Evolutionary conservation across 208 protist species (phyloP), one percentile per base, ranked within the genome.

Genomic region (Leishmania tarentolae): DNA sequence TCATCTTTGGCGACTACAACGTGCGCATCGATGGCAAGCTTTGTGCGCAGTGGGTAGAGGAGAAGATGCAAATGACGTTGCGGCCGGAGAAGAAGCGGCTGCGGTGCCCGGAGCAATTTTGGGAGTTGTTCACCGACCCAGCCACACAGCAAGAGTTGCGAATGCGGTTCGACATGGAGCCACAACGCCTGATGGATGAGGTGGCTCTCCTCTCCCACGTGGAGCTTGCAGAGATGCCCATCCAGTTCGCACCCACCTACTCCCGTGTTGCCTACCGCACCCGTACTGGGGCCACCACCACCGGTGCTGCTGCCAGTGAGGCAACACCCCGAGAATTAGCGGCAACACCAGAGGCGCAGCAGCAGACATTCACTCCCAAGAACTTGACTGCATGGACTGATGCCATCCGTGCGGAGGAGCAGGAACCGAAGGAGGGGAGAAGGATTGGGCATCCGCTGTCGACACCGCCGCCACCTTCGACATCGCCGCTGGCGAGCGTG

Each of bases 1-100:
- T 95, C 75, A 56, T 97, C 53, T 93, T 92, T 83, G 94, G 94
- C 44, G 94, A 97, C 85, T 88, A 90, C 78, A 97, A 95, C 80
- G 78, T 88, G 5, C 89, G 91, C 7, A 78, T 97, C 31, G 92
- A 97, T 74, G 84, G 84, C 31, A 82, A 84, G 61, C 52, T 42
- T 9, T 53, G 94, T 0, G 57, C 84, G 42, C 78, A 84, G 82
- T 82, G 92, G 79, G 57, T 88, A 50, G 76, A 76, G 79, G 82
- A 85, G 73, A 73, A 65, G 42, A n/a, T 82, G 46, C 76, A 83
- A 28, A 86, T 93, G 28, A 82, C 89, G 28, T 71, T 95, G 19
- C 78, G 79, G n/a, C 71, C 89, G n/a, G 80, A 50, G 21, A 76
- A 61, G 37, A 94, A 93, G 69, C 76, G 86, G 37, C 78, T 95